Evolutionary conservation across 805 yeast genomes (phyloP).

Genomic region (Ogataea salicorniae): DNA sequence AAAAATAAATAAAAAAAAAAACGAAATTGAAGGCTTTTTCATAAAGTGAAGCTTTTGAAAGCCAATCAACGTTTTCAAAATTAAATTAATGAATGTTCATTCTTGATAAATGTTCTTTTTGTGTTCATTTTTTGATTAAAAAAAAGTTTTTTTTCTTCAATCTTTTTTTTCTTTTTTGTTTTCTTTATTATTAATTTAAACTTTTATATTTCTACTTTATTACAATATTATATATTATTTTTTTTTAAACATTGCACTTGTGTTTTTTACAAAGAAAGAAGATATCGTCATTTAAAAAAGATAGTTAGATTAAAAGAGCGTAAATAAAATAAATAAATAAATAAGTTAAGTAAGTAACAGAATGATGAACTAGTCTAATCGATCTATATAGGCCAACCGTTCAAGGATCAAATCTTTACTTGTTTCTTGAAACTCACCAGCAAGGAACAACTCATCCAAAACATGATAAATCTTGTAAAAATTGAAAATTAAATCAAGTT

Average conservation of each 20-base stretch:
- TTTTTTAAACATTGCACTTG: no score
- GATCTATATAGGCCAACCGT: constrained; percentile 60
- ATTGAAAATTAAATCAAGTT: constrained; percentile 87
- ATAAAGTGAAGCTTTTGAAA: no score
- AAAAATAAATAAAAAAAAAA: background rate
- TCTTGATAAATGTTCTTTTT: no score
- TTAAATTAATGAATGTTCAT: no score
- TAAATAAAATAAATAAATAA: background rate
- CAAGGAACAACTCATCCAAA: constrained; percentile 80
- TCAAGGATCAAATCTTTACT: constrained; percentile 63
- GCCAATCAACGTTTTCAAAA: no score
- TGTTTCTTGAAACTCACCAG: constrained; percentile 88
- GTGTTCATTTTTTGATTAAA: no score
- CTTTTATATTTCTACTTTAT: background rate
- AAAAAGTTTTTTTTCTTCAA: background rate
- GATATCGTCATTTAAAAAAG: background rate
- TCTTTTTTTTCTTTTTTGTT: background rate
- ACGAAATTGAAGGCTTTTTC: background rate
- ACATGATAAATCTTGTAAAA: constrained; percentile 79
- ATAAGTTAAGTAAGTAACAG: background rate
- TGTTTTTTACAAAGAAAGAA: no score
- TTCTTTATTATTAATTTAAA: background rate
- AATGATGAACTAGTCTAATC: constrained; percentile 38
- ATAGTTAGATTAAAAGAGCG: no score
- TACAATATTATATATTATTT: background rate